phyloP scores from a whole-genome alignment of 371 early-diverging fungal genomes.

The Saksenaea oblongispora region DNA sequence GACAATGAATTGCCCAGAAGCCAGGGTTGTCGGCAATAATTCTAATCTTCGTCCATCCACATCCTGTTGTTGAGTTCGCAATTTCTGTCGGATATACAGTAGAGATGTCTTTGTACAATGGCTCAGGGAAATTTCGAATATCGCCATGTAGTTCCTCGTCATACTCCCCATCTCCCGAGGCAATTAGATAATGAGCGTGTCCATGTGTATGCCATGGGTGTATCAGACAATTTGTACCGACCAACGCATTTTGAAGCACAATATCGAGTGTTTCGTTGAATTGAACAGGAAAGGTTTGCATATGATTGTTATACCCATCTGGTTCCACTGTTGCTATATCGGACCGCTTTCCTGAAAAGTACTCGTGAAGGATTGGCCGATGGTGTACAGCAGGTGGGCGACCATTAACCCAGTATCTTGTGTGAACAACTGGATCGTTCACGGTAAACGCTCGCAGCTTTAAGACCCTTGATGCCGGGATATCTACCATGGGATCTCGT shows the following conservation, averaged over 20 bases:
- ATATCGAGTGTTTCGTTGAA: slow-evolving; percentile 37
- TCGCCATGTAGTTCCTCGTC: slow-evolving; percentile 21
- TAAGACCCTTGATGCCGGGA: slow-evolving; percentile 23
- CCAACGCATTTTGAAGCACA: slow-evolving; percentile 31
- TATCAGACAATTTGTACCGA: slow-evolving; percentile 24
- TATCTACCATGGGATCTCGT: slow-evolving; percentile 21
- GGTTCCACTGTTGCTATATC: background rate
- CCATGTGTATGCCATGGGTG: slow-evolving; percentile 55
- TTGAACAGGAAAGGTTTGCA: slow-evolving; percentile 26
- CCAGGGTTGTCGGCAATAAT: slow-evolving; percentile 49
- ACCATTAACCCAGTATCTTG: slow-evolving; percentile 37
- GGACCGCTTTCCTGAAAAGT: background rate
- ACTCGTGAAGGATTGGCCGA: background rate
- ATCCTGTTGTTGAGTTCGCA: slow-evolving; percentile 20
- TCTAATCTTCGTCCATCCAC: slow-evolving; percentile 45
- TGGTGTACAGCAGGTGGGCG: slow-evolving; percentile 10
- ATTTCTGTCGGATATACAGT: slow-evolving; percentile 38
- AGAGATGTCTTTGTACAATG: slow-evolving; percentile 33
- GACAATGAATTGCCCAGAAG: slow-evolving; percentile 53
- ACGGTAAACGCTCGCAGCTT: slow-evolving; percentile 15
- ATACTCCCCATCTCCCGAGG: slow-evolving; percentile 39
- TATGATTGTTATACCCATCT: slow-evolving; percentile 16
- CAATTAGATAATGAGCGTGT: slow-evolving; percentile 44
- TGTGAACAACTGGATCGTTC: slow-evolving; percentile 17
- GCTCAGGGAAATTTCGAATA: slow-evolving; percentile 30